Conservation (phyloP, 805 yeast genomes). For the Zygosaccharomyces rouxii region DNA sequence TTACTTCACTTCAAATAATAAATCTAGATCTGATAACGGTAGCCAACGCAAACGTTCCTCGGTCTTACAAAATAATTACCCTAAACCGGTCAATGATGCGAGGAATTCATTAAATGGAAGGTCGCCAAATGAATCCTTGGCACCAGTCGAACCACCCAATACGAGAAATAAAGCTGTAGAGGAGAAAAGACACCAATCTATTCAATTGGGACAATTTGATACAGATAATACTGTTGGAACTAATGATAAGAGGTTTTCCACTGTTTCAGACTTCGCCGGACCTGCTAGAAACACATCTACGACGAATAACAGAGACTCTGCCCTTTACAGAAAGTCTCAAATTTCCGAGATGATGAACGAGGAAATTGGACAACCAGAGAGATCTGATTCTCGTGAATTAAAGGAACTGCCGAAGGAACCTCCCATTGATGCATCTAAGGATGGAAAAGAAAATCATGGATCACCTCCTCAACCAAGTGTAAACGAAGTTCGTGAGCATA, state of each 20-base stretch:
- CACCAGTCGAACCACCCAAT: neutral
- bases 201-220: neutral
- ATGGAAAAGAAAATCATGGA: conserved; percentile 10
- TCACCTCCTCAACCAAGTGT: conserved; percentile 13
- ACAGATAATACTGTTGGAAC: neutral
- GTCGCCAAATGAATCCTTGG: neutral
- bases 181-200: neutral
- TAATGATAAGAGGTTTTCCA: neutral
- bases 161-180: neutral
- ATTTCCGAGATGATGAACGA: neutral
- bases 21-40: neutral
- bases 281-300: neutral
- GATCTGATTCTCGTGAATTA: neutral
- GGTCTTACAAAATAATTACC: neutral
- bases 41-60: neutral
- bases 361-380: neutral
- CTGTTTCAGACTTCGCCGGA: neutral
- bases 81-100: neutral
- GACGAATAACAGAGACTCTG: neutral
- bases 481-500: neutral
- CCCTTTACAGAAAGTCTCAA: neutral
- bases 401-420: neutral
- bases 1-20: neutral
- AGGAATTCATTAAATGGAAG: neutral
- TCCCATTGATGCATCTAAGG: neutral